Evolutionary conservation across 208 protist genomes (phyloP), one percentile per base, ranked within the genome.

Genomic region (Leishmania mexicana): DNA sequence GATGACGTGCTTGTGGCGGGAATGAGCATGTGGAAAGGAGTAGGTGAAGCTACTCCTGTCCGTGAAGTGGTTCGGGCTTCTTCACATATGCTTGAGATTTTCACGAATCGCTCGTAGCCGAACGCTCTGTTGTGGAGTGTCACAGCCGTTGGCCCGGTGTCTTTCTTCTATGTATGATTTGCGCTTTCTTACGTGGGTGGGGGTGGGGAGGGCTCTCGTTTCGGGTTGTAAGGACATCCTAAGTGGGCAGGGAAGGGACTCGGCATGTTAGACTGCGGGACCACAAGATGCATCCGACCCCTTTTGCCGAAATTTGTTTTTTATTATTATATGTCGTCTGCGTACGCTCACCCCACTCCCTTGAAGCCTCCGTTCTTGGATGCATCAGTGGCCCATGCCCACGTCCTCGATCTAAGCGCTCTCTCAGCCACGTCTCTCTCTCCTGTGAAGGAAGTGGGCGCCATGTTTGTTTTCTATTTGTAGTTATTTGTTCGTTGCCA

Each of bases 31-130:
- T 54, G 0, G 51, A 54, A 21, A 21, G 17, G 17, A 21, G 17
- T 13, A 54, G 17, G 15, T 21, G n/a, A 75, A 21, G 87, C 88
- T 15, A 85, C 94, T 21, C 51, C 21, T 54, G 0, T 15, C 15
- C 72, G 80, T 87, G 42, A 57, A 70, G n/a, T 79, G 72, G 19
- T 31, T 93, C 7, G 21, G 21, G 19, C 17, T 53, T 75, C 70
- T 67, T 40, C 15, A 54, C 51, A 21, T 15, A 21, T 54, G 51
- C 17, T 54, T 4, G 51, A 54, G 51, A 21, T 21, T 6, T 54
- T 54, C 51, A 4, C 17, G 51, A 54, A 54, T 49, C 15, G 51
- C 51, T 21, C 51, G 17, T 1, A 54, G 51, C 10, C 51, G 5
- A 49, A 54, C 51, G 17, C 21, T 2, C 17, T 6, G 51, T 21